Percentiles rank a stretch among this genome's conserved stretches.
Evolutionary conservation across 352 stramenopile species (phyloP).

Genomic region (Phytophthora niederhauseri): DNA sequence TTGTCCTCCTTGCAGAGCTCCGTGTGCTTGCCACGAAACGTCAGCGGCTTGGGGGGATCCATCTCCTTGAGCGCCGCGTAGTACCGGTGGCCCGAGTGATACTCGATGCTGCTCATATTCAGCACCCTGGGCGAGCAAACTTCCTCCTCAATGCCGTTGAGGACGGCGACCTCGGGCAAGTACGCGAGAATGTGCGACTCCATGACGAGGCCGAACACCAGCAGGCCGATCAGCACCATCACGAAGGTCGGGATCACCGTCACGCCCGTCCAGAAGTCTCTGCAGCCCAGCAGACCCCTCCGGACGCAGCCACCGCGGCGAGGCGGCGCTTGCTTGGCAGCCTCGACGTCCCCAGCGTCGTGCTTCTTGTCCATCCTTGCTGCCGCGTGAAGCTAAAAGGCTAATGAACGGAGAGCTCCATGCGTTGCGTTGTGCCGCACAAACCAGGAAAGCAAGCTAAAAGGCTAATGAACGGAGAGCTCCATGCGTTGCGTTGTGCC

Average conservation of each 20-base stretch:
- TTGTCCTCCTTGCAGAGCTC: slow-evolving; percentile 25
- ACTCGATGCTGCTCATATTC: slow-evolving; percentile 18
- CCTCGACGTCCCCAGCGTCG: slow-evolving; percentile 3
- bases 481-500: background rate
- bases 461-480: too few relatives aligned
- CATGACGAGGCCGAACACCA: slow-evolving; percentile 27
- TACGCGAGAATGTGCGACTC: slow-evolving; percentile 25
- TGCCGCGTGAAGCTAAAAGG: background rate
- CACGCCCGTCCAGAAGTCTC: slow-evolving; percentile 26
- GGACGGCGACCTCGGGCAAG: slow-evolving; percentile 8
- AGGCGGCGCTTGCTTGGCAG: background rate
- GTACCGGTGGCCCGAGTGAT: slow-evolving; percentile 29
- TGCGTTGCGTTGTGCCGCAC: background rate
- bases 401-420: slow-evolving; percentile 7
- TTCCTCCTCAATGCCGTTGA: slow-evolving; percentile 3
- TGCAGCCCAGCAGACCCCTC: slow-evolving; percentile 1
- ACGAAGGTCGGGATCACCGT: slow-evolving; percentile 26
- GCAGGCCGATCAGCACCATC: slow-evolving; percentile 19
- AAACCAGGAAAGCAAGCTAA: background rate
- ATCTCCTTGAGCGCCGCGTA: slow-evolving; percentile 29
- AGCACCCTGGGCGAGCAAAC: slow-evolving; percentile 4
- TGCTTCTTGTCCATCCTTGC: slow-evolving; percentile 5
- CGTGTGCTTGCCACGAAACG: slow-evolving; percentile 29
- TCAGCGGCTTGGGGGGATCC: slow-evolving; percentile 9
- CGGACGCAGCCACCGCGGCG: background rate